Evolutionary conservation across 2,329 filamentous ascomycete species (phyloP), one percentile per base, ranked within the genome.

Genomic region (Neofusicoccum ribis): DNA sequence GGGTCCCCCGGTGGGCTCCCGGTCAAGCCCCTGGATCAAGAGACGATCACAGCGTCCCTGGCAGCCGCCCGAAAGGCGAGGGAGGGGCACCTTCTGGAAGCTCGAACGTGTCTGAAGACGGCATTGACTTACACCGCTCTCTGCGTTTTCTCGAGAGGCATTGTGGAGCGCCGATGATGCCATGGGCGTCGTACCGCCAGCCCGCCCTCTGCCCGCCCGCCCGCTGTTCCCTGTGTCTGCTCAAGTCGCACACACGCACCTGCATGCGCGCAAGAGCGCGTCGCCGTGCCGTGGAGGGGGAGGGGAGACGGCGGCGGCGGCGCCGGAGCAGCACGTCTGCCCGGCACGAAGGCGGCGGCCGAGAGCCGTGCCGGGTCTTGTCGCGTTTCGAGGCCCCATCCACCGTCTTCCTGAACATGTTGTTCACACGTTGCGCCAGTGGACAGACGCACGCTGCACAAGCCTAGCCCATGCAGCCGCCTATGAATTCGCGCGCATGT

Each of bases 41-140:
- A 37, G 56, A 47, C 56, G 56, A 60, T 60, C 56, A 36, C 56
- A 60, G 56, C 56, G 56, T n/a, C 54, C 17, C 54, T 20, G 54
- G 7, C 36, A 56, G 39, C 51, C 52, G 39, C 37, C 52, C 37
- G 37, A 43, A 58, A 43, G 23, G 23, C 54, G 54, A 46, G 23
- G 17, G 56, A 60, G 56, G 56, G 56, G 56, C 56, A 60, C 12
- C 39, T 60, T 60, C 56, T 60, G 56, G 56, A 60, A 60, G 56
- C 56, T 60, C 56, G 41, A 47, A 44, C 56, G 9, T 27, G 43
- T 60, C 56, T 60, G 41, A 60, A 60, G 56, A 60, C 56, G 56
- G 56, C 56, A 60, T 60, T 60, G 56, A 60, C 56, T 60, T 60
- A 60, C 56, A 60, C 56, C 56, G 56, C 56, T 60, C 56, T 60